Evolutionary conservation across 768 basidiomycete species (phyloP).

Genomic region (Kwoniella mangroviensis): DNA sequence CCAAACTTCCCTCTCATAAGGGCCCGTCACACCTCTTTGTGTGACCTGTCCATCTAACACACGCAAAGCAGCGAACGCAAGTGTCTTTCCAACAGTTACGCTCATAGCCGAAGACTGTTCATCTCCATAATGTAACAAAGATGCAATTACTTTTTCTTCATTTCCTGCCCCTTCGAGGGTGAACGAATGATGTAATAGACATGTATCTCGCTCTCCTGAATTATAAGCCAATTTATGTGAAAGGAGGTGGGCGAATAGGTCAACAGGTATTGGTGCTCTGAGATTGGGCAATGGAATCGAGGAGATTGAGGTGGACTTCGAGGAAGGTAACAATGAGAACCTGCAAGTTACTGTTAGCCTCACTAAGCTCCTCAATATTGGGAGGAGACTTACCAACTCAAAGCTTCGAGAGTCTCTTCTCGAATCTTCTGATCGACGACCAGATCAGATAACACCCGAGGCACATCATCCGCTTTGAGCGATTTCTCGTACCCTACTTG

Average conservation of each 20-base stretch:
- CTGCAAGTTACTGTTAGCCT: slow-evolving; percentile 4
- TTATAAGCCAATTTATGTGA: slow-evolving; percentile 72
- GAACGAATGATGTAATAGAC: slow-evolving; percentile 83
- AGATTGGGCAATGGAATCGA: slow-evolving; percentile 23
- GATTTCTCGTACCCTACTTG: slow-evolving; percentile 43
- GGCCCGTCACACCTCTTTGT: slow-evolving; percentile 70
- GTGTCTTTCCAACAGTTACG: slow-evolving; percentile 83
- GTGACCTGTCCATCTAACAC: slow-evolving; percentile 68
- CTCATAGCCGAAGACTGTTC: slow-evolving; percentile 77
- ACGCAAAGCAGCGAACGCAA: slow-evolving; percentile 77
- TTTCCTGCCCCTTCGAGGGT: slow-evolving; percentile 58
- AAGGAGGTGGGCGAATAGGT: slow-evolving; percentile 74
- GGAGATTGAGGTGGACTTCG: slow-evolving; percentile 22
- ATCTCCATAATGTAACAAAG: slow-evolving; percentile 69
- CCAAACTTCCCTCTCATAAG: slow-evolving; percentile 68
- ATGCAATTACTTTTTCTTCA: slow-evolving; percentile 67
- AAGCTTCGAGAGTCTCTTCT: slow-evolving; percentile 38
- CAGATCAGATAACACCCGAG: slow-evolving; percentile 20
- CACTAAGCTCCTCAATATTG: background rate
- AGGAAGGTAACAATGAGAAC: slow-evolving; percentile 12
- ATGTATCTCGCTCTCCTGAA: slow-evolving; percentile 78
- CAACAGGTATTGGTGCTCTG: slow-evolving; percentile 60
- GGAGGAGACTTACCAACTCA: slow-evolving; percentile 38
- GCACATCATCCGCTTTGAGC: slow-evolving; percentile 13
- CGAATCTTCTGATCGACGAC: slow-evolving; percentile 23